Percentiles rank a stretch among this genome's conserved stretches.
Evolutionary conservation across 371 early-diverging fungal species (phyloP).

Genomic region (Funneliformis caledonium): DNA sequence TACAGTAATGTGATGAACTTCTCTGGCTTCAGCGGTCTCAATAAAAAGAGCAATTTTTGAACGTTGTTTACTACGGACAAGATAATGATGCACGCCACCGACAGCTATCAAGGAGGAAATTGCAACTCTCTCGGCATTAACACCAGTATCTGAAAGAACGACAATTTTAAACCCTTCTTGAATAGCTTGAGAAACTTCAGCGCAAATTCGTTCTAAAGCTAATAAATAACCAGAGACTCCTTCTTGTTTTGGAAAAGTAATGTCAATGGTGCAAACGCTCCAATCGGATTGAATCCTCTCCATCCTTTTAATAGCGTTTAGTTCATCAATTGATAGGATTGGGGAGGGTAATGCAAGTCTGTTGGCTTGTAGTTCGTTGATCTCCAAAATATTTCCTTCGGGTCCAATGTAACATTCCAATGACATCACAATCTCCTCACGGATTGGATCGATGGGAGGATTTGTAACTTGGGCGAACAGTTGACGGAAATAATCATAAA

Average conservation of each 20-base stretch:
- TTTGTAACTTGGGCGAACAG: conserved; percentile 98
- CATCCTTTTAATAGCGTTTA: conserved; percentile 78
- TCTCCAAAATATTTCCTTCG: conserved; percentile 90
- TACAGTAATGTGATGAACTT: conserved; percentile 96
- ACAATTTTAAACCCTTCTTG: conserved; percentile 79
- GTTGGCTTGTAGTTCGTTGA: conserved; percentile 77
- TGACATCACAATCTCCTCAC: conserved; percentile 97
- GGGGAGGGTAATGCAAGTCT: conserved; percentile 84
- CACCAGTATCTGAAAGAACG: conserved; percentile 81
- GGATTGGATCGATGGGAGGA: conserved; percentile 97
- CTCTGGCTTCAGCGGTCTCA: conserved; percentile 95
- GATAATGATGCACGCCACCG: conserved; percentile 95
- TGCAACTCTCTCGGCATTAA: conserved; percentile 76
- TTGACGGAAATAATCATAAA: conserved; percentile 96
- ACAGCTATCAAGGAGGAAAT: conserved; percentile 86
- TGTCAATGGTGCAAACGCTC: conserved; percentile 85
- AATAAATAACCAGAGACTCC: conserved; percentile 78
- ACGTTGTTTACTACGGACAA: conserved; percentile 87
- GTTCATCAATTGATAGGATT: conserved; percentile 80
- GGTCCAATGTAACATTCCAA: conserved; percentile 94
- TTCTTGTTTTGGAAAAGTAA: conserved; percentile 77
- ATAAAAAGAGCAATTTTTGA: conserved; percentile 87
- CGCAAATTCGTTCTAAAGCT: conserved; percentile 85
- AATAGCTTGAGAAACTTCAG: conserved; percentile 81
- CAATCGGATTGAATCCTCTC: conserved; percentile 67